phyloP scores from a whole-genome alignment of 192 early-diverging fungal genomes.

The Blastocladiella britannica region DNA sequence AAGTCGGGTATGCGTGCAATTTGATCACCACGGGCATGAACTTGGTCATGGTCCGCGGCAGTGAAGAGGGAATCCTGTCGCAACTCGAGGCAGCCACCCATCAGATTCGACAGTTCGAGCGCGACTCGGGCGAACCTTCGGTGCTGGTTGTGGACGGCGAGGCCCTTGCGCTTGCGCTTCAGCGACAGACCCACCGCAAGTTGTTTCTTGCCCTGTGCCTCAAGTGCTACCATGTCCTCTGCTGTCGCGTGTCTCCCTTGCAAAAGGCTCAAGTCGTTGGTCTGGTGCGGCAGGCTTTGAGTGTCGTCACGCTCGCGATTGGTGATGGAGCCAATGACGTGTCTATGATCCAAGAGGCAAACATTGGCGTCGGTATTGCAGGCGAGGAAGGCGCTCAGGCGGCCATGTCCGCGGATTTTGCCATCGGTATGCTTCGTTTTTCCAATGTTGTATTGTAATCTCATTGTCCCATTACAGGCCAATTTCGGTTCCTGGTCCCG shows the following conservation, averaged over 20 bases:
- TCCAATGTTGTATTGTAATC: too few species aligned
- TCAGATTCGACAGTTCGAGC: neutral
- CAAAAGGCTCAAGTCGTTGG: constrained; percentile 97
- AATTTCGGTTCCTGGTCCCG: too few species aligned
- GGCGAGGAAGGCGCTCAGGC: constrained; percentile 72
- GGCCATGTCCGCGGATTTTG: constrained; percentile 83
- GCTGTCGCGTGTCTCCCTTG: constrained; percentile 93
- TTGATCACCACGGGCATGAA: constrained; percentile 91
- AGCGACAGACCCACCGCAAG: constrained; percentile 53
- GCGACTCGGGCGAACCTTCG: neutral
- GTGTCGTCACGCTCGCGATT: constrained; percentile 80
- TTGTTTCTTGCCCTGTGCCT: constrained; percentile 75
- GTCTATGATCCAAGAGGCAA: constrained; percentile 98
- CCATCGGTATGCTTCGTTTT: too few species aligned
- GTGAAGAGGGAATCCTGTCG: constrained; percentile 66
- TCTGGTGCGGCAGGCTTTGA: constrained; percentile 74
- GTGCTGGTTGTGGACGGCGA: constrained; percentile 92
- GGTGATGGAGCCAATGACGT: constrained; percentile 99
- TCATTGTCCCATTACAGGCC: too few species aligned
- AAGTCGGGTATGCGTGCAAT: constrained; percentile 94
- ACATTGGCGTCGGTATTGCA: constrained; percentile 90
- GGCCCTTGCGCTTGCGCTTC: constrained; percentile 77
- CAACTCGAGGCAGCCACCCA: neutral
- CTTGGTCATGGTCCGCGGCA: constrained; percentile 73
- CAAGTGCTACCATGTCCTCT: constrained; percentile 84